A percentile compares a stretch with the other conserved stretches of the same genome.
Evolutionary conservation across 345 rosid genomes (phyloP).

Genomic region (Excoecaria agallocha): DNA sequence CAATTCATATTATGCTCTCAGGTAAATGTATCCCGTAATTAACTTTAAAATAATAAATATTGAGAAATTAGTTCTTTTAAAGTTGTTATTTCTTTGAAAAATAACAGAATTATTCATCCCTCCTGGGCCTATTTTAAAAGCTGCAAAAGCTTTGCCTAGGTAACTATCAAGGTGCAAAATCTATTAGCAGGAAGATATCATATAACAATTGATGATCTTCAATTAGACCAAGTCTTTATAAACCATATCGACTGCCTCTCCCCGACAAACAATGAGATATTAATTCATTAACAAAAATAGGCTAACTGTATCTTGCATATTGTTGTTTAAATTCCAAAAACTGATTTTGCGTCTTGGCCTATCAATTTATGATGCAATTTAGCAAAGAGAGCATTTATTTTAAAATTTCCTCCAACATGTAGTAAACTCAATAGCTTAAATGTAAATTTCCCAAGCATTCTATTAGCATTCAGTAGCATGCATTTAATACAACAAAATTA

Average conservation of each 20-base stretch:
- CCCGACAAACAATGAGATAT: background rate
- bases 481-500: slow-evolving; percentile 20
- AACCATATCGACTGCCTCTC: background rate
- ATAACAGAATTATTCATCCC: background rate
- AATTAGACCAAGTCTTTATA: background rate
- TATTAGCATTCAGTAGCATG: background rate
- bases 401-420: background rate
- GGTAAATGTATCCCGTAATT: background rate
- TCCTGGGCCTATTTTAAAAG: background rate
- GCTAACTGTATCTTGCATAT: background rate
- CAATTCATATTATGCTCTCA: background rate
- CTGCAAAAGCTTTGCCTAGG: background rate
- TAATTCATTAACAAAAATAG: slow-evolving; percentile 5
- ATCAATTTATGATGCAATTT: background rate
- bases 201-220: background rate
- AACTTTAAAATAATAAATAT: background rate
- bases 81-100: background rate
- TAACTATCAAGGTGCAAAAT: background rate
- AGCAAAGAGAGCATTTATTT: slow-evolving; percentile 2
- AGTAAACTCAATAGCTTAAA: background rate
- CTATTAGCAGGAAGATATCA: background rate
- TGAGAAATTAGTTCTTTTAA: background rate
- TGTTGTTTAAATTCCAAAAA: background rate
- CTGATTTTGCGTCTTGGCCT: background rate
- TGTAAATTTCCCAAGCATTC: background rate